Conservation (phyloP, 225 moss, liverwort and hornwort species). For the Marchantia polymorpha region DNA sequence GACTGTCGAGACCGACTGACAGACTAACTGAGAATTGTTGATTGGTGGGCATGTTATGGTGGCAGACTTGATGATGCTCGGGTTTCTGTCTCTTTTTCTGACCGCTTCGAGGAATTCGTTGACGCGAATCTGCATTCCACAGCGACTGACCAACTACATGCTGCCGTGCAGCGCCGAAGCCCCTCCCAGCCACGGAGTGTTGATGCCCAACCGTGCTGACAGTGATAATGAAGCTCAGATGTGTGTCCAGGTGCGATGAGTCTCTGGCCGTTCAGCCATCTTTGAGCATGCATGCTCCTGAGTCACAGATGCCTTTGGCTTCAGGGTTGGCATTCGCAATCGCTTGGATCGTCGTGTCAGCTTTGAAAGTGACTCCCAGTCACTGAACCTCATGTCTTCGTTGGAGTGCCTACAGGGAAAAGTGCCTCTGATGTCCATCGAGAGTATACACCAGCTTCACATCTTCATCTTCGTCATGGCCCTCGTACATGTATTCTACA, state of each 20-base stretch:
- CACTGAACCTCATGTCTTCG: background rate
- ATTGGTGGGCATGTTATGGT: background rate
- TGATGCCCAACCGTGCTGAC: background rate
- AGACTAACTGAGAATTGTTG: no score
- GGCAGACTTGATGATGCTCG: constrained; percentile 82
- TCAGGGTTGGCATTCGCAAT: no score
- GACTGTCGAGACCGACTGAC: no score
- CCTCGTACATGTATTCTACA: constrained; percentile 59
- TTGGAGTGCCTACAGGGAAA: constrained; percentile 39
- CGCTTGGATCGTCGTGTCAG: background rate
- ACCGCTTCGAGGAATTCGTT: constrained; percentile 50
- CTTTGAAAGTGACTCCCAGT: background rate
- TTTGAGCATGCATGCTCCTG: background rate
- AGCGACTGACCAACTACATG: constrained; percentile 38
- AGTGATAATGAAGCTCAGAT: background rate
- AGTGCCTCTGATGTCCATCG: constrained; percentile 51
- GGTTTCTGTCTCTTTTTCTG: constrained; percentile 72
- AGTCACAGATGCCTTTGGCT: no score
- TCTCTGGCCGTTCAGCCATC: background rate
- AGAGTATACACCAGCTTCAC: constrained; percentile 70
- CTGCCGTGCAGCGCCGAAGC: constrained; percentile 40
- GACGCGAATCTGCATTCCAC: constrained; percentile 50
- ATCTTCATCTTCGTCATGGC: constrained; percentile 73
- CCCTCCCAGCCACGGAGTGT: background rate
- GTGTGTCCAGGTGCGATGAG: background rate